Evolutionary conservation across 2,329 filamentous ascomycete species (phyloP).

Genomic region (Eurotiales sp.): DNA sequence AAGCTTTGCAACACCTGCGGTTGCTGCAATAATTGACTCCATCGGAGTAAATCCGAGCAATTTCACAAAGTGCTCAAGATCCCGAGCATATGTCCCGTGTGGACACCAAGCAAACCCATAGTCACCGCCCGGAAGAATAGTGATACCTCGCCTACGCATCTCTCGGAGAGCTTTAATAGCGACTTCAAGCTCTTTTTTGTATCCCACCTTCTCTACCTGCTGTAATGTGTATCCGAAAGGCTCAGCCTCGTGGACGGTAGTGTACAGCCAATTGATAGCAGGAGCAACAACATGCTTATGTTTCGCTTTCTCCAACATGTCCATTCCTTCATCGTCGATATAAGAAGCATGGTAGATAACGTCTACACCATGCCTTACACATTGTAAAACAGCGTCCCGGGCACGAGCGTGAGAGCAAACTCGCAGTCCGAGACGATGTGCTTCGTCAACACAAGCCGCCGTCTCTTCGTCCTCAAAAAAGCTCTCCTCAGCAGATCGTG

Average conservation of each 20-base stretch:
- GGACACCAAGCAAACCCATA: constrained; percentile 50
- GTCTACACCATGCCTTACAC: constrained; percentile 43
- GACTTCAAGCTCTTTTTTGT: constrained; percentile 40
- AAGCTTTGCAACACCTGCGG: constrained; percentile 37
- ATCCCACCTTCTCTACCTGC: constrained; percentile 44
- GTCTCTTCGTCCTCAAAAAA: constrained; percentile 48
- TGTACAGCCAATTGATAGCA: constrained; percentile 43
- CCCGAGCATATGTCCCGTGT: constrained; percentile 47
- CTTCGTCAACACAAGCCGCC: constrained; percentile 47
- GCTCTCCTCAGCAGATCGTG: constrained; percentile 40
- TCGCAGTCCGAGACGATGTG: constrained; percentile 29
- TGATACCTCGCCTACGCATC: constrained; percentile 46
- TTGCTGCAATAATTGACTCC: constrained; percentile 45
- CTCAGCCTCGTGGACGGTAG: constrained; percentile 36
- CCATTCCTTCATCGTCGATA: constrained; percentile 37
- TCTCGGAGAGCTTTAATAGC: constrained; percentile 40
- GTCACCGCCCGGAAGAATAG: constrained; percentile 40
- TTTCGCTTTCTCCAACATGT: constrained; percentile 36
- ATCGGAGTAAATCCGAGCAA: constrained; percentile 44
- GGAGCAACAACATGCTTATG: constrained; percentile 40
- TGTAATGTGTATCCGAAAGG: constrained; percentile 42
- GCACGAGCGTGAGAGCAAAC: constrained; percentile 47
- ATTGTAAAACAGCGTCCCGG: constrained; percentile 44
- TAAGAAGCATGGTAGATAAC: constrained; percentile 48
- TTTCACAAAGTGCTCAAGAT: constrained; percentile 46